Conservation (phyloP, 1,284 basidiomycete species). For the Rugosomyces carneus region DNA sequence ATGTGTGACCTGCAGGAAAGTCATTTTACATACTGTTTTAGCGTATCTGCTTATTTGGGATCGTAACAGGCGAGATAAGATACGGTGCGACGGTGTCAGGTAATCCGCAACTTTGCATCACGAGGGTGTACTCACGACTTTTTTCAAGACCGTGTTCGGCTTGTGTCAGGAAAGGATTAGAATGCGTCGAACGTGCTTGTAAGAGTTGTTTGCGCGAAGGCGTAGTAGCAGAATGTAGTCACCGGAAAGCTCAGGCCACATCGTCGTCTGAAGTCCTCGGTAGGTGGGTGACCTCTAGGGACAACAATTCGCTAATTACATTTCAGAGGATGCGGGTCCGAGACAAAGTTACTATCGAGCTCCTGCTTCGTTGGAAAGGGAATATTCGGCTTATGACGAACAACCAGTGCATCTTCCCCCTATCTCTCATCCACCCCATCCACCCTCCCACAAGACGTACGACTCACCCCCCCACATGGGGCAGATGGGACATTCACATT, state of each 20-base stretch:
- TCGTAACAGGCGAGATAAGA: slow-evolving; percentile 45
- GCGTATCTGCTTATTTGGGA: slow-evolving; percentile 14
- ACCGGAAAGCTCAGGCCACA: slow-evolving; percentile 26
- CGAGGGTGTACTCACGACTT: neutral
- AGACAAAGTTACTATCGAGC: slow-evolving; percentile 7
- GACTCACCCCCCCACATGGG: slow-evolving; percentile 10
- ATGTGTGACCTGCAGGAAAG: slow-evolving; percentile 51
- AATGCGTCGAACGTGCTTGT: slow-evolving; percentile 44
- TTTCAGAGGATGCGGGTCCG: slow-evolving; percentile 6
- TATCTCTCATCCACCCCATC: slow-evolving; percentile 13
- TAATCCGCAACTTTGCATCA: slow-evolving; percentile 18
- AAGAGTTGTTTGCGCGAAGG: slow-evolving; percentile 36
- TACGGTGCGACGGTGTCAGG: slow-evolving; percentile 51
- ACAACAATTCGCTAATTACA: neutral
- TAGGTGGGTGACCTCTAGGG: neutral
- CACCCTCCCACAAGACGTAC: slow-evolving; percentile 14
- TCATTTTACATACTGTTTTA: neutral
- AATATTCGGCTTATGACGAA: slow-evolving; percentile 9
- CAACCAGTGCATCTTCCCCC: slow-evolving; percentile 15
- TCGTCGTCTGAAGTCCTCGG: slow-evolving; percentile 29
- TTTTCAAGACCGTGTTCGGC: slow-evolving; percentile 38
- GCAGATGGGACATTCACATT: slow-evolving; percentile 10
- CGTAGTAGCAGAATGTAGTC: slow-evolving; percentile 35
- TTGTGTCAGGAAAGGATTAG: slow-evolving; percentile 40
- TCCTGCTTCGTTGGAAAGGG: slow-evolving; percentile 8